phyloP scores from a whole-genome alignment of 2,329 filamentous ascomycete genomes.

The Talaromyces pinophilus region DNA sequence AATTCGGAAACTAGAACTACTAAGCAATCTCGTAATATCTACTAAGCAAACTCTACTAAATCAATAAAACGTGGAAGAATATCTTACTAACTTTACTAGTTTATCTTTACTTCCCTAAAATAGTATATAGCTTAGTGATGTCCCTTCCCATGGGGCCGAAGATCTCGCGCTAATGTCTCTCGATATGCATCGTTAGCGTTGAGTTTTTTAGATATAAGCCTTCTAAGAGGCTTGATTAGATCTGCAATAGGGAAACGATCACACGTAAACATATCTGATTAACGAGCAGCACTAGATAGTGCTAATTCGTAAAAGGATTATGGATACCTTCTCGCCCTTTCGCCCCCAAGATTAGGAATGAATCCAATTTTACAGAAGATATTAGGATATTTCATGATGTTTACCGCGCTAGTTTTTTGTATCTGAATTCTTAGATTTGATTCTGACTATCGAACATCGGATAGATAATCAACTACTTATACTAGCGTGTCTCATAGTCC shows the following conservation, averaged over 20 bases:
- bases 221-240: background rate
- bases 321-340: background rate
- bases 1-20: background rate
- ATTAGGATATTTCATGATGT: background rate
- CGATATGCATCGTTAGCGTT: background rate
- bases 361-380: background rate
- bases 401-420: conserved; percentile 1
- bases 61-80: background rate
- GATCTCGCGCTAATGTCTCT: background rate
- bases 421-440: background rate
- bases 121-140: background rate
- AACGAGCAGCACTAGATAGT: background rate
- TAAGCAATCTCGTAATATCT: background rate
- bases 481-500: background rate
- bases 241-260: background rate
- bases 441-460: background rate
- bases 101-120: background rate
- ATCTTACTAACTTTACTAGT: background rate
- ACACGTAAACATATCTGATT: background rate
- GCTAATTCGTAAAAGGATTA: background rate
- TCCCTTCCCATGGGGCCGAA: background rate
- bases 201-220: background rate
- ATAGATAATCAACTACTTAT: background rate
- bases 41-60: background rate
- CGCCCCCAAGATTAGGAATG: background rate